These are phyloP conservation scores for Stemphylium lycopersici DNA, from an alignment of 2,329 filamentous ascomycete genomes.

Conservation along the genomic window DNA sequence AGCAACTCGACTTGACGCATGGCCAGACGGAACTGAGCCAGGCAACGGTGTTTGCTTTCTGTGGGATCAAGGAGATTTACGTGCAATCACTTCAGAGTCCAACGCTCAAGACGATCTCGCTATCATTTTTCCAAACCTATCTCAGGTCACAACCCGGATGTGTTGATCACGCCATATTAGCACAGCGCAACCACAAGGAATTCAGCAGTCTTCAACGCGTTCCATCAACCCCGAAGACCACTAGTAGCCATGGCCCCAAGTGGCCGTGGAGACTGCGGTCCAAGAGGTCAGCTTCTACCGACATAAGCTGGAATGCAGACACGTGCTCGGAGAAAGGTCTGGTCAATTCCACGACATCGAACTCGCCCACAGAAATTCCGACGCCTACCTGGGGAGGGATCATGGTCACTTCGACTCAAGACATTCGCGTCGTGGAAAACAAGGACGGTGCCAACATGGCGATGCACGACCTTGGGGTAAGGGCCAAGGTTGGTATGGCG, in stretches of 20 bases:
- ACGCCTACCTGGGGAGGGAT: conserved; percentile 45
- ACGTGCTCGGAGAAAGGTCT: conserved; percentile 41
- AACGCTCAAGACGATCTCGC: conserved; percentile 45
- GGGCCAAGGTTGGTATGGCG: conserved; percentile 39
- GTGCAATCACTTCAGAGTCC: conserved; percentile 39
- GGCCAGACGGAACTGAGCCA: conserved; percentile 35
- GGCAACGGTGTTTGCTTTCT: conserved; percentile 54
- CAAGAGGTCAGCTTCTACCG: conserved; percentile 14
- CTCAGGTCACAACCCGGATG: conserved; percentile 53
- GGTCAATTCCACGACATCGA: conserved; percentile 16
- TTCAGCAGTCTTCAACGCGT: conserved; percentile 49
- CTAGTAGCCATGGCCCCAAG: conserved; percentile 11
- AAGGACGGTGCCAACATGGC: conserved; percentile 34
- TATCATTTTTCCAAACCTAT: conserved; percentile 54
- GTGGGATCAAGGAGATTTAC: conserved; percentile 52
- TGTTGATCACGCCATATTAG: conserved; percentile 54
- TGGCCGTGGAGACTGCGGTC: conserved; percentile 24
- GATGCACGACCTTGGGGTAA: conserved; percentile 42
- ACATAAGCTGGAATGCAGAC: conserved; percentile 29
- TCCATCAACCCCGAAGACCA: conserved; percentile 10
- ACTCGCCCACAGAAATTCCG: conserved; percentile 9
- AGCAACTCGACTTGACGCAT: conserved; percentile 44
- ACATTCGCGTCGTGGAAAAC: conserved; percentile 39
- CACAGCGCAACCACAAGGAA: conserved; percentile 54
- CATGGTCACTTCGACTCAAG: conserved; percentile 48